Evolutionary conservation across 1,284 basidiomycete genomes (phyloP).

Genomic region (Rhodofomes roseus): DNA sequence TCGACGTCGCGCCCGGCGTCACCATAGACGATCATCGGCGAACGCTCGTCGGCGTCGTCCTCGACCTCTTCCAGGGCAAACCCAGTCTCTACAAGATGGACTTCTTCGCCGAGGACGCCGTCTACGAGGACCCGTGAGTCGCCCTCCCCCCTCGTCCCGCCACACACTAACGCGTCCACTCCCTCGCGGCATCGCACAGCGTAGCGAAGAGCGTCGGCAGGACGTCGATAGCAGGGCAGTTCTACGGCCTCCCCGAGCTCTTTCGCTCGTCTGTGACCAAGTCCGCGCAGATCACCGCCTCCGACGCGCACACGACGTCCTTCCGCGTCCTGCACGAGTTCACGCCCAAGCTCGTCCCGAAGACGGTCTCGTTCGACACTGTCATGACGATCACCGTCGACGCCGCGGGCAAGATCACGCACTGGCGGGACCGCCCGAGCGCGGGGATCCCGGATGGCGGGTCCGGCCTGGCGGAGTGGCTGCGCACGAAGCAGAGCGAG

Average conservation of each 20-base stretch:
- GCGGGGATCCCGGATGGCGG: neutral
- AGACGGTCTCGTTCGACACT: neutral
- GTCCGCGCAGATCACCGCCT: neutral
- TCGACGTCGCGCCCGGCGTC: neutral
- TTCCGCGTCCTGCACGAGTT: neutral
- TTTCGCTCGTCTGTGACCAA: neutral
- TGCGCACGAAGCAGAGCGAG: neutral
- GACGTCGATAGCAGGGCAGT: neutral
- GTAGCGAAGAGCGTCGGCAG: neutral
- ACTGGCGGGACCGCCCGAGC: neutral
- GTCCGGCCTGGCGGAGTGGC: neutral
- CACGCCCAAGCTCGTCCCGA: constrained; percentile 1
- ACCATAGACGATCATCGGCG: neutral
- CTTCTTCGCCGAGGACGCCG: neutral
- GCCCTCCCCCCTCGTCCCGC: neutral
- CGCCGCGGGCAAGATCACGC: neutral
- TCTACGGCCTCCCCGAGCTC: constrained; percentile 1
- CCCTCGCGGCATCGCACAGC: neutral
- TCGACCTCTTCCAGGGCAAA: constrained; percentile 1
- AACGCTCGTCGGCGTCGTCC: neutral
- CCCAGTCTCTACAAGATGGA: neutral
- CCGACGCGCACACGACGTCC: neutral
- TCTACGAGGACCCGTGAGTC: neutral
- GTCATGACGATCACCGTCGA: neutral
- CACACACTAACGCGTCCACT: neutral